Conservation (phyloP, 2,329 filamentous ascomycete genomes). For the Aspergillus unguis region DNA sequence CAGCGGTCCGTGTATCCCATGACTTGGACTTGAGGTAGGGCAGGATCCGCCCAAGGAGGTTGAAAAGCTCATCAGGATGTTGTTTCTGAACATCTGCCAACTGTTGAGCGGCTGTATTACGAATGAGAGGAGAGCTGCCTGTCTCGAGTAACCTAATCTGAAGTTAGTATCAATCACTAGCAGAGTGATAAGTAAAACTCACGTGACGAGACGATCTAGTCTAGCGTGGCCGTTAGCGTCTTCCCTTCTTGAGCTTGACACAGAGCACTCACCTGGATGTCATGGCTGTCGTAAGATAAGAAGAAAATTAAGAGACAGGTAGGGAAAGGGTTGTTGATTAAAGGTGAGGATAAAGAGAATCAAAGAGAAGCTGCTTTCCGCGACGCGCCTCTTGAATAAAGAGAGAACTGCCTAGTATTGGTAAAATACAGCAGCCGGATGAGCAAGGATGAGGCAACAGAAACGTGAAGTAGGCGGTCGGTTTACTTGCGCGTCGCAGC, state of each 20-base stretch:
- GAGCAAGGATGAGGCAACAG: slow-evolving; percentile 10
- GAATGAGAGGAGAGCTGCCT: slow-evolving; percentile 90
- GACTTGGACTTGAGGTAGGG: slow-evolving; percentile 92
- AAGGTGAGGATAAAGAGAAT: neutral
- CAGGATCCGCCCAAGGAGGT: slow-evolving; percentile 87
- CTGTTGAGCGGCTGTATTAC: slow-evolving; percentile 95
- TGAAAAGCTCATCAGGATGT: slow-evolving; percentile 96
- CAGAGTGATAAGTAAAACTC: slow-evolving; percentile 47
- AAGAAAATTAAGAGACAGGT: slow-evolving; percentile 10
- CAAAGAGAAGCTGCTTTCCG: slow-evolving; percentile 12
- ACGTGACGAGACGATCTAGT: slow-evolving; percentile 84
- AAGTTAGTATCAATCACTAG: slow-evolving; percentile 17
- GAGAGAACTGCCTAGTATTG: slow-evolving; percentile 6
- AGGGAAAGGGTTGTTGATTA: slow-evolving; percentile 5
- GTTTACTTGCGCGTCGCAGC: slow-evolving; percentile 23
- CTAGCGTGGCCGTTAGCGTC: slow-evolving; percentile 47
- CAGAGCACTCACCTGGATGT: slow-evolving; percentile 40
- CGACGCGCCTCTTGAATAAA: slow-evolving; percentile 10
- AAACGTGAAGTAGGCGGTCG: slow-evolving; percentile 14
- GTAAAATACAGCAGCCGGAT: slow-evolving; percentile 7
- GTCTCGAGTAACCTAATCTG: slow-evolving; percentile 93
- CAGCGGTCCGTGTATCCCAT: slow-evolving; percentile 93
- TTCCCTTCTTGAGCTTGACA: slow-evolving; percentile 17
- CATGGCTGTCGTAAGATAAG: slow-evolving; percentile 32
- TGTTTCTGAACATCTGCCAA: slow-evolving; percentile 97